Evolutionary conservation across 2,329 filamentous ascomycete genomes (phyloP).

Genomic region (Didymella pomorum): DNA sequence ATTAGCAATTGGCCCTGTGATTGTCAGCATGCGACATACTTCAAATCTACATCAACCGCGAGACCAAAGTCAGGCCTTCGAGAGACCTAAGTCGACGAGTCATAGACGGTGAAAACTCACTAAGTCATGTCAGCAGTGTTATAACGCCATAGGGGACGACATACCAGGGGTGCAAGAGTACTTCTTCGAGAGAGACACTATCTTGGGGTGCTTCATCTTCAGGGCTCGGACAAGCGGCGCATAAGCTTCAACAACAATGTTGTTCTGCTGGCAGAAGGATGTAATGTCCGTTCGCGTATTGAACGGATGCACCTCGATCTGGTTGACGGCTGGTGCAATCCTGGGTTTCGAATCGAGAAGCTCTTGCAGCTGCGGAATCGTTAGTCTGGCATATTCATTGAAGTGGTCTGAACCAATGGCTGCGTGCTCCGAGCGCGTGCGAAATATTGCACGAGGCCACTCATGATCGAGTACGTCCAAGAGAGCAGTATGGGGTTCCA

Average conservation of each 20-base stretch:
- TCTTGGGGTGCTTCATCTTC: conserved; percentile 72
- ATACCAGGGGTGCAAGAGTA: conserved; percentile 72
- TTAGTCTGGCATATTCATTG: conserved; percentile 23
- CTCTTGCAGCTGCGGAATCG: conserved; percentile 66
- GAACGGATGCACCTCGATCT: conserved; percentile 83
- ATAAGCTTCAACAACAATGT: conserved; percentile 79
- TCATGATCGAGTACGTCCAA: neutral
- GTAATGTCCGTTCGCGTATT: conserved; percentile 75
- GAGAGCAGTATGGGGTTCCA: conserved; percentile 10
- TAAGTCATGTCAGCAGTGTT: conserved; percentile 11
- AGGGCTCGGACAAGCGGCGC: conserved; percentile 76
- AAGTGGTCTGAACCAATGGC: conserved; percentile 12
- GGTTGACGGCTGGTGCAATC: conserved; percentile 74
- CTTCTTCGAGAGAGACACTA: conserved; percentile 69
- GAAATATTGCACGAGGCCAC: neutral
- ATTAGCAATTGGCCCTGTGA: conserved; percentile 69
- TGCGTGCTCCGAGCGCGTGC: conserved; percentile 13
- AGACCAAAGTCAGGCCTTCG: neutral
- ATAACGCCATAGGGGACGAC: neutral
- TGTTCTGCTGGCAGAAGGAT: conserved; percentile 69
- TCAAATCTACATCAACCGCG: too few relatives aligned
- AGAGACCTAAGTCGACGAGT: neutral
- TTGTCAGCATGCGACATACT: conserved; percentile 1
- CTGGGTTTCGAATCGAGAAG: conserved; percentile 69
- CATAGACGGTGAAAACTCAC: conserved; percentile 3